Base-by-base conservation (phyloP, 768 basidiomycete genomes). In the Agaricus subrufescens region DNA sequence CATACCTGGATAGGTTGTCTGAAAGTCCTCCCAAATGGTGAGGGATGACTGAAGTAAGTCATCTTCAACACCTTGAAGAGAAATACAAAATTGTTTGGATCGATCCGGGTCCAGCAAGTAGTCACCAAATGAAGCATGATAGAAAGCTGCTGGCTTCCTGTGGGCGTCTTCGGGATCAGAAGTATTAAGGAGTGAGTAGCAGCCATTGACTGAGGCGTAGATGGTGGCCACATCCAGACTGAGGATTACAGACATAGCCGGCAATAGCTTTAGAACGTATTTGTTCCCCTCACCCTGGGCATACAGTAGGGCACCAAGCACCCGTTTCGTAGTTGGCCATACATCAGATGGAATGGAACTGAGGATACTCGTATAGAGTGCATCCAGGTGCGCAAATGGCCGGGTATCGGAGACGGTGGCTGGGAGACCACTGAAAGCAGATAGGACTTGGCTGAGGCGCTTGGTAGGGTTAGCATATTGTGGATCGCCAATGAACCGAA, bases 111-210 rank as follows among this genome's bases (percentile, higher is more conserved):
- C 40, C 40, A 19, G 6, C 40, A 42, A 42, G 40, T 42, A 42
- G 40, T 42, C 40, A 15, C 15, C 12, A 76, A 44, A 84, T 73
- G 62, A 79, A 86, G 52, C 81, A 23, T 49, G 48, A 15, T 34
- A 37, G 38, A 49, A 34, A 34, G 29, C 14, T 1, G 38, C 34
- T 9, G 11, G 34, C 8, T 38, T 15, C 34, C 7, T 2, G 48
- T 25, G 3, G 19, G 34, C 30, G 9, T 23, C 4, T 14, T 47
- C 11, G 25, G 46, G 12, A 34, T 30, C 4, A 30, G 34, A 31
- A 2, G 38, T 34, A 19, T 34, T n/a, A 15, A 49, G 48, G 2
- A 49, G 4, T 3, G 48, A 38, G 19, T 49, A 30, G 30, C 27
- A 30, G 15, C 25, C 37, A 15, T 49, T 11, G 4, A 49, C 15